These are phyloP conservation scores for Juncus effusus DNA, from an alignment of 176 grass and related monocot genomes.

Conservation along the genomic window DNA sequence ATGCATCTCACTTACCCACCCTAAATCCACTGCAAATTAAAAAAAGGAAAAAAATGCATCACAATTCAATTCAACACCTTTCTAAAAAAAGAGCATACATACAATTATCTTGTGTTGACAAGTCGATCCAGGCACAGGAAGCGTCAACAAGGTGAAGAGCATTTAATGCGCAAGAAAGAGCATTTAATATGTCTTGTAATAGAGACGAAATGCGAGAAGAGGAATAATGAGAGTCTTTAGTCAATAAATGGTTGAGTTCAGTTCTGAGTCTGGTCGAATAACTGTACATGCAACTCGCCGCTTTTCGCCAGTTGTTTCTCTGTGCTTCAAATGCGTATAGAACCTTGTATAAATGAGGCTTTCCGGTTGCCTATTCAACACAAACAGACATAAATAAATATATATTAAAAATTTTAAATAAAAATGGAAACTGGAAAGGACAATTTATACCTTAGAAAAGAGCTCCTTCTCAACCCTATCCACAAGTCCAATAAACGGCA, in stretches of 20 bases:
- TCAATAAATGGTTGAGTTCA: conserved; percentile 43
- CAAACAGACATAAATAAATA: conserved; percentile 6
- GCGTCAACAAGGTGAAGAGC: conserved; percentile 84
- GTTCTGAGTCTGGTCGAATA: conserved; percentile 81
- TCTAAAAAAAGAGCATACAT: conserved; percentile 65
- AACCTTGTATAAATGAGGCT: conserved; percentile 84
- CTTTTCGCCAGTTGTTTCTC: conserved; percentile 97
- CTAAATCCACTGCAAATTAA: conserved; percentile 40
- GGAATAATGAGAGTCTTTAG: conserved; percentile 35
- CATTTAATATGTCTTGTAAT: conserved; percentile 77
- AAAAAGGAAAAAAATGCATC: conserved; percentile 31
- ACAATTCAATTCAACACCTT: conserved; percentile 48
- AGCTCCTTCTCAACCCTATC: conserved; percentile 96
- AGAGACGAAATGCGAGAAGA: conserved; percentile 26
- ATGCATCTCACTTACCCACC: conserved; percentile 43
- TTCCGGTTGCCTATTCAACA: conserved; percentile 58
- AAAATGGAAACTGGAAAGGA: neutral
- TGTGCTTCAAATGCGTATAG: conserved; percentile 90
- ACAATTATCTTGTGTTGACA: conserved; percentile 39
- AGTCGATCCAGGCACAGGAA: conserved; percentile 80
- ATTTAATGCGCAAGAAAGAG: conserved; percentile 85
- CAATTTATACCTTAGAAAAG: conserved; percentile 67
- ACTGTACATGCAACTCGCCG: conserved; percentile 79
- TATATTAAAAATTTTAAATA: neutral
- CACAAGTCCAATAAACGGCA: conserved; percentile 83